Evolutionary conservation across 495 filamentous ascomycete genomes (phyloP).

Genomic region (Aspergillus affinis): DNA sequence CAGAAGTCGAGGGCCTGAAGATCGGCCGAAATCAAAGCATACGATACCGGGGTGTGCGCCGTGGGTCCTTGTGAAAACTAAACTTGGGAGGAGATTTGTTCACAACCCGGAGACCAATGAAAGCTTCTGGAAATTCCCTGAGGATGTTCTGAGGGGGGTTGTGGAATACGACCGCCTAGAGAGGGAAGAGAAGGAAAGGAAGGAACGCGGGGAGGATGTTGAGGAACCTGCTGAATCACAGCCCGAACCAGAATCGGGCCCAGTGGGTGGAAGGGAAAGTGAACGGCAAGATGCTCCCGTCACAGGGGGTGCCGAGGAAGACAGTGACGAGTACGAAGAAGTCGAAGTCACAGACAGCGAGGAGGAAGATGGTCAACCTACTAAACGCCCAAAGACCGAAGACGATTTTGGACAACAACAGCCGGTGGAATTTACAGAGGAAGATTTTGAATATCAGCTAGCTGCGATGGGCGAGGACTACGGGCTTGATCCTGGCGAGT

Average conservation of each 20-base stretch:
- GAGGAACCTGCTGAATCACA: constrained; percentile 26
- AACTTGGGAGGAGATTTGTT: constrained; percentile 81
- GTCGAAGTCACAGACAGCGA: constrained; percentile 81
- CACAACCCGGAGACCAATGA: constrained; percentile 79
- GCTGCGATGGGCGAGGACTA: constrained; percentile 83
- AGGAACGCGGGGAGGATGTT: constrained; percentile 38
- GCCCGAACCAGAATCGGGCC: constrained; percentile 1
- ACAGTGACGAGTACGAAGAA: constrained; percentile 78
- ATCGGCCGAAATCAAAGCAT: constrained; percentile 80
- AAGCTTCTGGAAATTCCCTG: constrained; percentile 91
- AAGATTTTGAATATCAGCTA: constrained; percentile 91
- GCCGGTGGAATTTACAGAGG: constrained; percentile 88
- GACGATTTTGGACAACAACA: constrained; percentile 51
- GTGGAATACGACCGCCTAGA: constrained; percentile 64
- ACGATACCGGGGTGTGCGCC: constrained; percentile 76
- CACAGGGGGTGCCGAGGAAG: constrained; percentile 26
- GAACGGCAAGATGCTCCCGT: constrained; percentile 8
- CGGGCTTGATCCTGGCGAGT: constrained; percentile 67
- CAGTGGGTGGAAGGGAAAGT: constrained; percentile 5
- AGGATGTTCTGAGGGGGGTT: constrained; percentile 77
- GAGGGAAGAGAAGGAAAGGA: constrained; percentile 48
- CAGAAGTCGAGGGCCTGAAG: constrained; percentile 59
- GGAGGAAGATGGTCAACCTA: constrained; percentile 51
- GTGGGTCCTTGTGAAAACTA: constrained; percentile 94
- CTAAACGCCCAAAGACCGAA: constrained; percentile 68